Evolutionary conservation across 257 asterid genomes (phyloP).

Genomic region (Cruciata laevipes): DNA sequence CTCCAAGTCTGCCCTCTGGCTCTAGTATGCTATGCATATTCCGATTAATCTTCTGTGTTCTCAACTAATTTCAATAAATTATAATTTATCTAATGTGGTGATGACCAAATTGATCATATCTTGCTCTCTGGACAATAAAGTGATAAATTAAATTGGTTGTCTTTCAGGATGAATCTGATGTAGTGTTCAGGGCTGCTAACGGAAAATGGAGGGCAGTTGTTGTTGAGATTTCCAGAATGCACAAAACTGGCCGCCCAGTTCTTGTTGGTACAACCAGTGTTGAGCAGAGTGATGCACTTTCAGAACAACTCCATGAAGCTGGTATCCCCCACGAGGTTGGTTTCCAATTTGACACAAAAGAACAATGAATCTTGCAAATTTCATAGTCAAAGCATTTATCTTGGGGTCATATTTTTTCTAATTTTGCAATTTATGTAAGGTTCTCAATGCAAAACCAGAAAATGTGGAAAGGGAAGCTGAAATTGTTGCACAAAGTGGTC

Average conservation of each 20-base stretch:
- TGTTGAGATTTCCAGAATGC: conserved; percentile 96
- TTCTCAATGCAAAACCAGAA: conserved; percentile 98
- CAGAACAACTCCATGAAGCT: conserved; percentile 78
- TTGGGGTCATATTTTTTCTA: not conserved
- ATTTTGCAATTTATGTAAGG: conserved; percentile 33
- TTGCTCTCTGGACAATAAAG: not conserved
- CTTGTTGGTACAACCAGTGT: conserved; percentile 99
- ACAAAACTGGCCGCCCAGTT: conserved; percentile 93
- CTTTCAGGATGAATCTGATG: conserved; percentile 90
- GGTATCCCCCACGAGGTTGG: conserved; percentile 87
- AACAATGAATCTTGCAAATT: conserved; percentile 3
- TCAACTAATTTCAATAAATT: not conserved
- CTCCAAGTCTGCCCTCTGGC: too few species aligned
- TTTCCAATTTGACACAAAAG: conserved; percentile 10
- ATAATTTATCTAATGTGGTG: not conserved
- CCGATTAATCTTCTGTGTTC: not conserved
- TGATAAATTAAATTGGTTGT: not conserved
- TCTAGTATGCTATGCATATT: not conserved
- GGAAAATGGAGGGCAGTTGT: conserved; percentile 98
- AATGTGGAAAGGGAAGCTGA: conserved; percentile 99
- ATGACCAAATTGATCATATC: not conserved
- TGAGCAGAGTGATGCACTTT: conserved; percentile 94
- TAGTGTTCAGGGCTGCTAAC: conserved; percentile 77
- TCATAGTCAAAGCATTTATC: not conserved
- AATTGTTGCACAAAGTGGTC: conserved; percentile 99